These are phyloP conservation scores for Thermochaetoides thermophila DNA, from an alignment of 495 filamentous ascomycete species.

Conservation along the genomic window DNA sequence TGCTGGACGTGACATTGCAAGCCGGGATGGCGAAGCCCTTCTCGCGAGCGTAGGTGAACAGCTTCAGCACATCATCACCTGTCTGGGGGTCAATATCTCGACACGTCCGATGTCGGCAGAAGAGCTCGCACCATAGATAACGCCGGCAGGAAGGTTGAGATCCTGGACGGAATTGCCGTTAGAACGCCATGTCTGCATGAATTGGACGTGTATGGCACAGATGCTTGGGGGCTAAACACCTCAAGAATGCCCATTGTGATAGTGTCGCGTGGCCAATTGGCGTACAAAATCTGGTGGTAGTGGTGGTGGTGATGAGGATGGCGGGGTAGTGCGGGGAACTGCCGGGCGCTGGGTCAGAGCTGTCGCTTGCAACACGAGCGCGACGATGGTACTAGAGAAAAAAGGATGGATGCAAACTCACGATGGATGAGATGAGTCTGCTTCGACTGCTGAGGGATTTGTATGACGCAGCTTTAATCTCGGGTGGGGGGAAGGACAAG, in stretches of 20 bases:
- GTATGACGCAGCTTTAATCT: conserved; percentile 10
- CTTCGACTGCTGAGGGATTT: conserved; percentile 7
- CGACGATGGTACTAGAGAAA: neutral
- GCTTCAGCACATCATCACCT: conserved; percentile 50
- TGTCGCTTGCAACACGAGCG: neutral
- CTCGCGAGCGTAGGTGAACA: conserved; percentile 78
- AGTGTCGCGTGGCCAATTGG: conserved; percentile 1
- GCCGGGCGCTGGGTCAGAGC: neutral
- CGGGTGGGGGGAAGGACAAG: neutral
- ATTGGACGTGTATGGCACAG: too few relatives aligned
- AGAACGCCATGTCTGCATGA: neutral
- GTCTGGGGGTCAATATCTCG: neutral
- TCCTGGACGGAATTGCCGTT: conserved; percentile 2
- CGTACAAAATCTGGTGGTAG: too few relatives aligned
- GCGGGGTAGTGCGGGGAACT: too few relatives aligned
- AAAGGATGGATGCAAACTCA: neutral
- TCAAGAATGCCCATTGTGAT: conserved; percentile 10
- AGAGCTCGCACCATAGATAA: conserved; percentile 8
- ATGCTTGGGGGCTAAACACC: conserved; percentile 2
- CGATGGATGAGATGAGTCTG: conserved; percentile 6
- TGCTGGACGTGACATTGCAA: conserved; percentile 84
- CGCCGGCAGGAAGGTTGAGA: conserved; percentile 11
- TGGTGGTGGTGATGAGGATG: neutral
- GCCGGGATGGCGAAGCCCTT: conserved; percentile 72
- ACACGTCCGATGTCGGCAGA: conserved; percentile 2